A percentile compares a stretch with the other conserved stretches of the same genome.
phyloP scores from a whole-genome alignment of 2,329 filamentous ascomycete genomes.

The Pseudogymnoascus sp. region DNA sequence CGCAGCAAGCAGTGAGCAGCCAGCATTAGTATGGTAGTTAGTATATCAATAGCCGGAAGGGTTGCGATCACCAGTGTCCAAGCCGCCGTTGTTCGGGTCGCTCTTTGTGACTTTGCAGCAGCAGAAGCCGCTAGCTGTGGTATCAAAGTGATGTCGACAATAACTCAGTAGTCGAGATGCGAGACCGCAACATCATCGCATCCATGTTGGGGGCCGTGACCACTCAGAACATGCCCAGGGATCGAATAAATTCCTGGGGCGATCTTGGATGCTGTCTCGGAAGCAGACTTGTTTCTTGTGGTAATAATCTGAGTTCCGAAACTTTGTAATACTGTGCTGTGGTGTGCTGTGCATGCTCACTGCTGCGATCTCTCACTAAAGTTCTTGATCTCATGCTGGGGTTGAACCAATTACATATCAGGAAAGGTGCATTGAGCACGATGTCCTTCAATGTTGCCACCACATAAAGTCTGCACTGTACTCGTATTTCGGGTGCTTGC shows the following conservation, averaged over 20 bases:
- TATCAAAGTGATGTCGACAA: not conserved
- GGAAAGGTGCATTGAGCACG: slow-evolving; percentile 5
- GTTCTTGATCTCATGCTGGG: slow-evolving; percentile 22
- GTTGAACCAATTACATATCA: not conserved
- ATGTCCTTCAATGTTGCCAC: slow-evolving; percentile 4
- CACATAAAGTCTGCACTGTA: slow-evolving; percentile 26
- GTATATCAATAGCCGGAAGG: not conserved
- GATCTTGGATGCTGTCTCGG: not conserved
- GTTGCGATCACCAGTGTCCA: slow-evolving; percentile 4
- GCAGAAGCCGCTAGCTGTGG: not conserved
- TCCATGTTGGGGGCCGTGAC: not conserved
- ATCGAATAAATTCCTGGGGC: not conserved
- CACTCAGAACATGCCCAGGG: not conserved
- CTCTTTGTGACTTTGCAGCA: not conserved
- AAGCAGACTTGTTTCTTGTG: not conserved
- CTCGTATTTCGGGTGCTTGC: slow-evolving; percentile 38
- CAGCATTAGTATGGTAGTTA: slow-evolving; percentile 35
- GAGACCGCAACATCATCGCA: not conserved
- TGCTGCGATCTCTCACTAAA: slow-evolving; percentile 41
- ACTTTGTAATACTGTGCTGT: slow-evolving; percentile 10
- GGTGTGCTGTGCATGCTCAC: slow-evolving; percentile 35
- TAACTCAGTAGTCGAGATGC: not conserved
- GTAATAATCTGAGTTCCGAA: not conserved
- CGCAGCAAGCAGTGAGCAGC: slow-evolving; percentile 54
- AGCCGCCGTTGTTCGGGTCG: not conserved